A percentile compares a stretch with the other conserved stretches of the same genome.
Conservation (phyloP, 768 basidiomycete genomes). For the Boletus edulis region DNA sequence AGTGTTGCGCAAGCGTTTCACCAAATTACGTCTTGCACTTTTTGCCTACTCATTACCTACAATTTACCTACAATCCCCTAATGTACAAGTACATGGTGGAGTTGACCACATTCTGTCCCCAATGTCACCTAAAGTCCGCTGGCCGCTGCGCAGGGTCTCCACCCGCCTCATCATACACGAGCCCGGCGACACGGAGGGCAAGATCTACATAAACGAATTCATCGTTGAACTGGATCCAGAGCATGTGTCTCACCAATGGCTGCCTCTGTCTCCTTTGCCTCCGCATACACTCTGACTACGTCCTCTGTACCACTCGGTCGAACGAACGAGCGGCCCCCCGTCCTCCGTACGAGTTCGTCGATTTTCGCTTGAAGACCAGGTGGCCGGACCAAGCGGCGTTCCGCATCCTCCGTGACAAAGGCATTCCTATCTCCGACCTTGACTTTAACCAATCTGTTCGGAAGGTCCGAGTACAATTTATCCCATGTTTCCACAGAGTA, state of each 20-base stretch:
- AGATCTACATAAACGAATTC: constrained; percentile 52
- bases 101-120: not conserved
- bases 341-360: constrained; percentile 78
- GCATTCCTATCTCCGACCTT: constrained; percentile 75
- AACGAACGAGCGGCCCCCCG: constrained; percentile 89
- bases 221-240: not conserved
- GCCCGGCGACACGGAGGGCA: constrained; percentile 79
- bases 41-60: not conserved
- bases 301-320: constrained; percentile 98
- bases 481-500: constrained; percentile 90
- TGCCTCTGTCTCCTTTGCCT: constrained; percentile 69
- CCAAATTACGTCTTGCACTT: constrained; percentile 21
- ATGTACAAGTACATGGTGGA: not conserved
- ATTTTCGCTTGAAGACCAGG: constrained; percentile 77
- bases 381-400: constrained; percentile 82
- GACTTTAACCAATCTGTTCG: constrained; percentile 94
- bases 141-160: constrained; percentile 79
- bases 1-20: constrained; percentile 9
- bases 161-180: constrained; percentile 81
- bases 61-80: not conserved
- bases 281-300: constrained; percentile 96
- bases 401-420: constrained; percentile 93
- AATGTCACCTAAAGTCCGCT: constrained; percentile 64
- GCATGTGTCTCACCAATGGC: constrained; percentile 65
- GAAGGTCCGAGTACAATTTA: constrained; percentile 86